Evolutionary conservation across 1,284 basidiomycete species (phyloP).

Genomic region (Sphagnurus paluster): DNA sequence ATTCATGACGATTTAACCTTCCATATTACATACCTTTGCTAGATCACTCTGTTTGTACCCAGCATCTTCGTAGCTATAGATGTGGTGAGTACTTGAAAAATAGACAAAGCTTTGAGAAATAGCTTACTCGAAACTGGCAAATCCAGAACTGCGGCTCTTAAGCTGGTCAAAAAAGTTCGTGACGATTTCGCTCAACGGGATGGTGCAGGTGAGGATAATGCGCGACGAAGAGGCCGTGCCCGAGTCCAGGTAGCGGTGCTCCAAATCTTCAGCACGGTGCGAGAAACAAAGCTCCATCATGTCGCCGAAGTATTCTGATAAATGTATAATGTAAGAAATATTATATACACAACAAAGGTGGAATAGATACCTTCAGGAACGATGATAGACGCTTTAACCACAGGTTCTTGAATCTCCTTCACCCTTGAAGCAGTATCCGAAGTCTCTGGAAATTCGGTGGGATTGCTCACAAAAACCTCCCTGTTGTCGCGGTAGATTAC

Average conservation of each 20-base stretch:
- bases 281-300: constrained; percentile 91
- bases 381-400: constrained; percentile 89
- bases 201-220: constrained; percentile 75
- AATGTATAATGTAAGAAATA: constrained; percentile 1
- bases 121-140: constrained; percentile 88
- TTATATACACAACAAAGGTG: constrained; percentile 1
- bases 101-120: constrained; percentile 39
- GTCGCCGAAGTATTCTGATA: constrained; percentile 75
- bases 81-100: constrained; percentile 7
- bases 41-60: constrained; percentile 82
- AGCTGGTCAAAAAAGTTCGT: constrained; percentile 92
- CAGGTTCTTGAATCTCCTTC: constrained; percentile 82
- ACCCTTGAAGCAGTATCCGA: constrained; percentile 65
- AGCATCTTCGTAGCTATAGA: constrained; percentile 83
- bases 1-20: no score
- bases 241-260: constrained; percentile 78
- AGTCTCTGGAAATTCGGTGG: constrained; percentile 88
- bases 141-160: constrained; percentile 89
- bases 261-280: constrained; percentile 76
- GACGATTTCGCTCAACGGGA: constrained; percentile 92
- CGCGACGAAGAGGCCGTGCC: constrained; percentile 56
- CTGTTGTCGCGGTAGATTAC: constrained; percentile 71
- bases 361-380: constrained; percentile 74
- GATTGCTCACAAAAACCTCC: constrained; percentile 81
- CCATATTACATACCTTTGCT: constrained; percentile 75